Percentiles rank a stretch among this genome's conserved stretches.
These are phyloP conservation scores for Osmanthus fragrans DNA, from an alignment of 257 asterid genomes.

Conservation along the genomic window DNA sequence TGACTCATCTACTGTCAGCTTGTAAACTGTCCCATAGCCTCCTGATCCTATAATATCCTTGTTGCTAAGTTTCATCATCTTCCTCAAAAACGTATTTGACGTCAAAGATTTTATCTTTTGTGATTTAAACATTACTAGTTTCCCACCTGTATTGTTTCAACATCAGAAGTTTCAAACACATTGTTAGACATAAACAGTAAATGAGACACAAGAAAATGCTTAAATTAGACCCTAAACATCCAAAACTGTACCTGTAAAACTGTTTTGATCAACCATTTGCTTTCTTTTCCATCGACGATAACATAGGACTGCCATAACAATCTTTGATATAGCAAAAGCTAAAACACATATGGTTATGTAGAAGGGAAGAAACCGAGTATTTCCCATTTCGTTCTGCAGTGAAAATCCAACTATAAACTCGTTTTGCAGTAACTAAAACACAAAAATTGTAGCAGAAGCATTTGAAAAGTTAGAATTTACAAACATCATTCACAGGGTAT, in stretches of 20 bases:
- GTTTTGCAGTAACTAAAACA: neutral
- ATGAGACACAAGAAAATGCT: neutral
- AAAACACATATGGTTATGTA: constrained; percentile 69
- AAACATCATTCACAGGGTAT: neutral
- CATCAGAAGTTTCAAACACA: neutral
- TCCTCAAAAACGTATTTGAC: constrained; percentile 54
- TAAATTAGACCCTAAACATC: neutral
- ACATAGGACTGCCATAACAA: constrained; percentile 64
- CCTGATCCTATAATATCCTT: constrained; percentile 87
- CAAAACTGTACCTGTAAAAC: constrained; percentile 42
- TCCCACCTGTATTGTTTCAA: constrained; percentile 62
- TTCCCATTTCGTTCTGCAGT: constrained; percentile 38
- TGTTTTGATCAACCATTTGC: constrained; percentile 53
- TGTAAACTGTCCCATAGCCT: constrained; percentile 88
- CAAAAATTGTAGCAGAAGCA: neutral
- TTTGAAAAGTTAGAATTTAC: neutral
- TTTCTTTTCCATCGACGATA: constrained; percentile 76
- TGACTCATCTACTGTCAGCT: constrained; percentile 47
- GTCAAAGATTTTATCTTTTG: constrained; percentile 46
- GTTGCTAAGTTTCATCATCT: constrained; percentile 68
- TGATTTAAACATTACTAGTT: constrained; percentile 70
- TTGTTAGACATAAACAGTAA: neutral
- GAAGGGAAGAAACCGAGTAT: constrained; percentile 33
- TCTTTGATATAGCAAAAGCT: constrained; percentile 67
- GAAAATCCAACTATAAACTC: neutral